Evolutionary conservation across 2,329 filamentous ascomycete genomes (phyloP), one percentile per base, ranked within the genome.

Genomic region (Bipolaris sorokiniana): DNA sequence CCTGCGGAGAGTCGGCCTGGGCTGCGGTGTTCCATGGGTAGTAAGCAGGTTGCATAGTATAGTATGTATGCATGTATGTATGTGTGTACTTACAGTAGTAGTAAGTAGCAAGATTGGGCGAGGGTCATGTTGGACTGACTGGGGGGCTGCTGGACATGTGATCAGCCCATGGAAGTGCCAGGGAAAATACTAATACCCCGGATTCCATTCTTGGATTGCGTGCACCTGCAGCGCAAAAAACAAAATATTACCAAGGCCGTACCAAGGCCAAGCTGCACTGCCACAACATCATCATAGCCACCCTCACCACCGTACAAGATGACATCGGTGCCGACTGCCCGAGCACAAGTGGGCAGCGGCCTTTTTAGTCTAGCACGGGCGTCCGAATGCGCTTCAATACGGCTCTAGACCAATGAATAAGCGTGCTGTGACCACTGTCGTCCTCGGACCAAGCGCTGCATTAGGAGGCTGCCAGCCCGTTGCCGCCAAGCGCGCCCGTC

Each of bases 331-430:
- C 65, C 65, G 62, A 48, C 40, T 56, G 61, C 54, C 58, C 59
- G 58, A 56, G 54, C 51, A 54, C 50, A 45, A 52, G 41, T 47
- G 58, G 56, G 55, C 63, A 34, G 40, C 49, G 33, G 54, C 65
- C 61, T 56, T 59, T 63, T 63, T 62, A 53, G 64, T 60, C 58
- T 64, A 58, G 65, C 48, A 50, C 42, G 48, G 55, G 50, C 51
- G 57, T 47, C 56, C 48, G 49, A 61, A 61, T 56, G 61, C 56
- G 56, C 51, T 51, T 50, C 55, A 54, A 66, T 62, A 63, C 64
- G 59, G 61, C 47, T 20, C 52, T 31, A 48, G 28, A 51, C 51
- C 58, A 59, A 57, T 62, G 53, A 65, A 51, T 59, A 64, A 62
- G 62, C 58, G 53, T 58, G 54, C 52, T 51, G 42, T 46, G 42